These are phyloP conservation scores for Sporisorium exsertum DNA, from an alignment of 1,284 basidiomycete species.

Conservation along the genomic window DNA sequence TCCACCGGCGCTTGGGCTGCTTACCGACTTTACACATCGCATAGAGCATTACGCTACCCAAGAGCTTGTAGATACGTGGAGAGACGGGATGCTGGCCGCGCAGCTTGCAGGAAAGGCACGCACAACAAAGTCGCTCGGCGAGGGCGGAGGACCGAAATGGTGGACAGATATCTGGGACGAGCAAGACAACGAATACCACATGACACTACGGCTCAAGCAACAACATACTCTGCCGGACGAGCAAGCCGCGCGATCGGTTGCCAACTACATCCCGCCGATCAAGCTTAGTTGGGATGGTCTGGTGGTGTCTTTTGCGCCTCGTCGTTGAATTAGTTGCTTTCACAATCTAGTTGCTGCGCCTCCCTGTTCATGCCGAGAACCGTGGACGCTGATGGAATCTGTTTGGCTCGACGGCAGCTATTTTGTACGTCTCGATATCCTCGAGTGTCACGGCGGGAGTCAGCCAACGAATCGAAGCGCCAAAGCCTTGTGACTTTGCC, in stretches of 20 bases:
- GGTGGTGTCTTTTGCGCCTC: constrained; percentile 33
- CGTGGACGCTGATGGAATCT: no score
- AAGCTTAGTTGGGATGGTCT: constrained; percentile 58
- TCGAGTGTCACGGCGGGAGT: no score
- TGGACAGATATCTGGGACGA: constrained; percentile 61
- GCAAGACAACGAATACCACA: constrained; percentile 36
- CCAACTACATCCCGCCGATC: constrained; percentile 46
- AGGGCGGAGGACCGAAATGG: constrained; percentile 49
- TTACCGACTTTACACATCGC: constrained; percentile 64
- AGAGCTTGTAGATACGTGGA: constrained; percentile 36
- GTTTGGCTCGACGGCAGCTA: no score
- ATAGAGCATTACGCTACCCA: constrained; percentile 58
- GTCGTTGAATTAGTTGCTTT: background rate
- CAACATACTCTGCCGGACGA: constrained; percentile 6
- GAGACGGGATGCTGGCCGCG: constrained; percentile 35
- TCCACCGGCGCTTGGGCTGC: constrained; percentile 44
- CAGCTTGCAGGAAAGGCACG: constrained; percentile 10
- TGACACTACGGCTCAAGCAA: constrained; percentile 26
- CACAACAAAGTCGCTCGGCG: constrained; percentile 14
- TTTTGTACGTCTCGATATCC: no score
- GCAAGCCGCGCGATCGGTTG: background rate
- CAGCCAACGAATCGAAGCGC: no score
- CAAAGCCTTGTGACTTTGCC: no score
- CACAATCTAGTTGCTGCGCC: no score
- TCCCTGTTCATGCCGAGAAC: no score